Percentiles rank a stretch among this genome's conserved stretches.
Conservation (phyloP, 2,329 filamentous ascomycete species). For the Hypocreales sp. region DNA sequence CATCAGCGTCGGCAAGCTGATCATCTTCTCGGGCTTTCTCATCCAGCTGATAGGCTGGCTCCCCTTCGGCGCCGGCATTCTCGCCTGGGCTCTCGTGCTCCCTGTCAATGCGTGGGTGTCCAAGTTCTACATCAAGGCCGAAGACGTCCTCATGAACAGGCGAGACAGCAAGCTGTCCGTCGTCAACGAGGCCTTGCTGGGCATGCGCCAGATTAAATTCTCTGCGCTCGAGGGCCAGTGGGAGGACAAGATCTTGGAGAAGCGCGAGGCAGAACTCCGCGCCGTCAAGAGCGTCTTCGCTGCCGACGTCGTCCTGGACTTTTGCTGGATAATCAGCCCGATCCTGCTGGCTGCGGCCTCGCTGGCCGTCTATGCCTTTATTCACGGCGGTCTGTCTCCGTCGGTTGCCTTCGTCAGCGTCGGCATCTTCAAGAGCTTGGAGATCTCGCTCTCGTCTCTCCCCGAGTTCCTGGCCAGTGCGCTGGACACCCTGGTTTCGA, state of each 20-base stretch:
- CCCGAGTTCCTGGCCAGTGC: constrained; percentile 58
- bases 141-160: constrained; percentile 59
- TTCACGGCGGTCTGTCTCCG: constrained; percentile 48
- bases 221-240: constrained; percentile 61
- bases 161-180: constrained; percentile 62
- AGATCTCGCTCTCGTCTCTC: constrained; percentile 53
- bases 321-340: constrained; percentile 59
- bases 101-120: constrained; percentile 55
- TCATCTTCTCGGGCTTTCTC: constrained; percentile 51
- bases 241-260: constrained; percentile 50
- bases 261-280: constrained; percentile 49
- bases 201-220: constrained; percentile 76
- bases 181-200: constrained; percentile 61
- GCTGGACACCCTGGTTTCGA: constrained; percentile 59
- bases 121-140: constrained; percentile 46
- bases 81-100: constrained; percentile 45
- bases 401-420: constrained; percentile 70
- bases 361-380: constrained; percentile 49
- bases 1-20: constrained; percentile 44
- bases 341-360: constrained; percentile 59
- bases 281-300: constrained; percentile 52
- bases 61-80: constrained; percentile 48
- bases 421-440: constrained; percentile 58
- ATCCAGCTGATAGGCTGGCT: constrained; percentile 58
- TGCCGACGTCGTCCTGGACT: constrained; percentile 45